Base-by-base conservation (phyloP, 352 stramenopile species). In the Phytopythium delawarense region DNA sequence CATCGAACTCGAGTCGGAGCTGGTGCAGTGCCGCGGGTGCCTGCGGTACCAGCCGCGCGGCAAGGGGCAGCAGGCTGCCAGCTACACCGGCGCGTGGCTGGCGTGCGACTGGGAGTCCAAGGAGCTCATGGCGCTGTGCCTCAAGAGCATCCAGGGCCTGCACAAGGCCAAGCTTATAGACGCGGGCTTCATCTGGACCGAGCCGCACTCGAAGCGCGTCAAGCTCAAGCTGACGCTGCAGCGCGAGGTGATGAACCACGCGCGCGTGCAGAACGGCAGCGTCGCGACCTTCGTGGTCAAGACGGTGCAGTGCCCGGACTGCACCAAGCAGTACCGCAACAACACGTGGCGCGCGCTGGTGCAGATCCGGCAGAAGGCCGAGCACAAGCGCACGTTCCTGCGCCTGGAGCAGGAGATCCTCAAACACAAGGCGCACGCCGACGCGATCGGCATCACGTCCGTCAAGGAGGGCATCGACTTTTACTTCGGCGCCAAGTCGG, bases 391-490 rank as follows among this genome's bases (percentile, higher is more conserved):
- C 55, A 91, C 81, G 28, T 89, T 94, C 55, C 66, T 89, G 23
- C 58, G 74, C 9, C 71, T 93, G 8, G 81, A 91, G 65, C 78
- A 91, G 66, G 66, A 87, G 46, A 88, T 91, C 56, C 73, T 94
- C 50, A 88, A 92, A 70, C 76, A 89, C 68, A 76, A 74, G 21
- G 81, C 83, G n/a, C 80, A 91, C 58, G 54, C 78, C 46, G 58
- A 89, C 20, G 78, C 77, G 21, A 87, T 87, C 34, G 72, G 78
- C 40, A 90, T 92, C 61, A 67, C 65, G 7, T 56, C 78, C 0
- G 78, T 83, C 32, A 88, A 88, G 57, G 86, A 92, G 53, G 81
- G 84, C 16, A 84, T 93, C 67, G 86, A 93, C 62, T 92, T 93
- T 59, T 92, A 89, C 71, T 92, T 91, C 63, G 71, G 63, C 57